Base-by-base conservation (phyloP, 2,329 filamentous ascomycete genomes). In the Claviceps quebecensis region DNA sequence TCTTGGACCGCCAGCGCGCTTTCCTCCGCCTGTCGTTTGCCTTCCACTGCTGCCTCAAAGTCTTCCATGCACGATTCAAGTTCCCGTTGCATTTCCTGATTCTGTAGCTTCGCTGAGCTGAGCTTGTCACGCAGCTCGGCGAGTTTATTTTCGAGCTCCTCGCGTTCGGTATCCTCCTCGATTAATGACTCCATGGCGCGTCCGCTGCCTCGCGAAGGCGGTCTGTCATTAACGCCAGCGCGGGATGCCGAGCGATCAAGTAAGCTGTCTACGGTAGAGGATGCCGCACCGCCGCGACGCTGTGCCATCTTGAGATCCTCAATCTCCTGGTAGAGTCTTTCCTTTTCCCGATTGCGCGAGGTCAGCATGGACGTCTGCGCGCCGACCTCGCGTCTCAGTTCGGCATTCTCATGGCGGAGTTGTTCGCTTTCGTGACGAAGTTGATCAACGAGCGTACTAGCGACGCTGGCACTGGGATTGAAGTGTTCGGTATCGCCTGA, bases 321-420 rank as follows among this genome's bases (percentile, higher is more conserved):
- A 56, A 97, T 97, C 65, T 98, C 91, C 63, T 95, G 88, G 65
- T 97, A 95, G 8, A 98, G 74, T 5, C 89, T 81, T 64, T 97
- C 90, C 63, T 95, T 94, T 64, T 98, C 93, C 26, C 89, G 85
- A 62, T 96, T 96, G 23, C 93, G 80, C 38, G 93, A 97, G 1
- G 91, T 96, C 37, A 98, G 77, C 88, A 98, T 97, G 0, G 90
- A 96, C 1, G 90, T 95, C 65, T 98, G 93, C 2, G 93, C 93
- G 55, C 90, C 88, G 34, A 97, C 86, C 66, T 97, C 90, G 50
- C 90, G 85, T 50, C 91, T 81, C 36, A 98, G 69, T 64, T 96
- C 91, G 2, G 88, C 87, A 60, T 96, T 97, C 62, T 97, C 91
- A 62, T 91, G 88, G 49, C 87, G 84, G 29, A 97, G 71, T 58